Base-by-base conservation (phyloP, 164 flowering plant species). In the Chloranthus sessilifolius region DNA sequence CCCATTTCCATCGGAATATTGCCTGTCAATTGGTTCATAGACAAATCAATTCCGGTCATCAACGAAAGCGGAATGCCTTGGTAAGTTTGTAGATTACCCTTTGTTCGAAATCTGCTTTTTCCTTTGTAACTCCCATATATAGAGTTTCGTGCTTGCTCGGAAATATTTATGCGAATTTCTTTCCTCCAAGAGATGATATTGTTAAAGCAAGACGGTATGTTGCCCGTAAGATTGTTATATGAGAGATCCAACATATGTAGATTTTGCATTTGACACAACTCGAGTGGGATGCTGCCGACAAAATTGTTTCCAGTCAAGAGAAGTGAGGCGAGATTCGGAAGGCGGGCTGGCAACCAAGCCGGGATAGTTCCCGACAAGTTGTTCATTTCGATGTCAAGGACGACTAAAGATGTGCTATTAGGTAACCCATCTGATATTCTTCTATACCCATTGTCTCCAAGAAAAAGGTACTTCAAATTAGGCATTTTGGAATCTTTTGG, bases 251-350 rank as follows among this genome's bases (percentile, higher is more conserved):
- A 29, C n/a, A 28, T 22, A 14, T 43, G 46, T 12, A 53, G 11
- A 2, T 41, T 53, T 28, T 28, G 47, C 47, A 53, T 53, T 30
- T 41, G 56, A 22, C 56, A 53, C 46, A 53, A 22, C 16, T 29
- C 2, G 4, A 3, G 41, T 10, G 56, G 56, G 11, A 53, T 19
- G 7, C 8, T 4, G 6, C 54, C 54, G n/a, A 23, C 14, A 14
- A 50, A 50, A 50, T 37, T 30, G 17, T 50, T 50, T 25, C 22
- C 30, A 2, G 43, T 28, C 17, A 50, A 50, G 43, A 50, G 54
- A 4, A 50, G 34, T 24, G 30, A 17, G 10, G 21, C 43, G 5
- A 37, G 3, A n/a, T 16, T 16, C 8, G 33, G 30, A 50, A 50
- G n/a, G n/a, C n/a, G 29, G 7, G 16, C 21, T 8, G 54, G 54